Base-by-base conservation (phyloP, 2,329 filamentous ascomycete species). In the Pleurostoma richardsiae region DNA sequence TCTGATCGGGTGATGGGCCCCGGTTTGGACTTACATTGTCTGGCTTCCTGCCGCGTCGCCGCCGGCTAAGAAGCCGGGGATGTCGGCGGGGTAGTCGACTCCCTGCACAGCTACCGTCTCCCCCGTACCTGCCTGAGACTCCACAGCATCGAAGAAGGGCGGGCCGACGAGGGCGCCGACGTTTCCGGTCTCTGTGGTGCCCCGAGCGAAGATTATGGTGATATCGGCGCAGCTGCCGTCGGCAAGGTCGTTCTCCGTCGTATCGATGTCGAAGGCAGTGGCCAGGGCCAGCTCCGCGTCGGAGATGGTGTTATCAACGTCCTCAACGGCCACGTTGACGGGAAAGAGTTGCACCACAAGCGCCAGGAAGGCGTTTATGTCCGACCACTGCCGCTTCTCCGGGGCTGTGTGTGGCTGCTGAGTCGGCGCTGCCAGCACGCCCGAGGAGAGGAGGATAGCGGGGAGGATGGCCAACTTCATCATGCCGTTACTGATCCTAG, bases 131-230 rank as follows among this genome's bases (percentile, higher is more conserved):
- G 58, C 33, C 5, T 46, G 42, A 6, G 36, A 39, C 33, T 47
- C 27, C 8, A 62, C 40, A 2, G 57, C 57, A 11, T 49, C 31
- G 40, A 56, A 49, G 29, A 61, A 54, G 4, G 51, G 49, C 3
- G 60, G 58, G 2, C 59, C 60, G 7, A 55, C 54, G 3, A 61
- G 33, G 10, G 46, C 43, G 3, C 59, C 58, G 6, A 61, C 46
- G 40, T 60, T 61, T 10, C 58, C 58, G 0, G 47, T 42, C 39
- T 63, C 59, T 8, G 46, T 51, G 2, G 59, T 63, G 6, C 59
- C 60, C 19, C 60, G 52, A 27, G 59, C 59, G 36, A 58, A 63
- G 36, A 63, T 46, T 26, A 62, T 48, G 29, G 54, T 54, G 26
- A 61, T 40, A 43, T 54, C 51, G 7, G 51, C 39, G 43, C 51